Evolutionary conservation across 2,329 filamentous ascomycete genomes (phyloP), one percentile per base, ranked within the genome.

Genomic region (Fusarium transvaalense): DNA sequence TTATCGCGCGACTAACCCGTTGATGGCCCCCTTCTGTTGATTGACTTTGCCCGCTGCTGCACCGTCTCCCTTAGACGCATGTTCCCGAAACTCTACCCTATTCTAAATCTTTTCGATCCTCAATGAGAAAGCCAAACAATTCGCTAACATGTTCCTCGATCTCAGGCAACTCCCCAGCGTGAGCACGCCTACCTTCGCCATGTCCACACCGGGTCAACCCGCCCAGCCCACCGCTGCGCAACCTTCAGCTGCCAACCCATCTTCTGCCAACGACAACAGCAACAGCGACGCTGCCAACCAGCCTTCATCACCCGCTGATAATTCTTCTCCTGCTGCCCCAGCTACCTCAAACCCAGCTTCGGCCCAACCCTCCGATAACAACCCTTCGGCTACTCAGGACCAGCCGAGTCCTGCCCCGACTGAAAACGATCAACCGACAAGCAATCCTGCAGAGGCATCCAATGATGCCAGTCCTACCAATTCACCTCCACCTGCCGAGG

Each of bases 81-180:
- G 37, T 52, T 45, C 25, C 52, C 31, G 12, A 41, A 41, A 23
- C 39, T 60, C 41, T 60, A 64, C 41, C 61, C 57, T 9, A 29
- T 29, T 43, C 43, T 42, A 39, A 47, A 48, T 32, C 45, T 43
- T 27, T 59, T 31, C 43, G 27, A 52, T 55, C 35, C 41, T 56
- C 55, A 45, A 56, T 29, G 27, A 57, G 52, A 62, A 56, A 25
- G 35, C 34, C 55, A 48, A 35, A 45, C 63, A 51, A 57, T 48
- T 58, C 72, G 72, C 79, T 82, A 74, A 82, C 75, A 79, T 76
- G 73, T 64, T 76, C 51, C 70, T 75, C 63, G 48, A 68, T 55
- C 57, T 56, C 58, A 80, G 77, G 61, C 77, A 75, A 57, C 46
- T 73, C 31, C 64, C 54, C 34, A 64, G 58, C 52, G 52, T 64